phyloP scores from a whole-genome alignment of 768 basidiomycete species.

The Leccinum barrowsii region DNA sequence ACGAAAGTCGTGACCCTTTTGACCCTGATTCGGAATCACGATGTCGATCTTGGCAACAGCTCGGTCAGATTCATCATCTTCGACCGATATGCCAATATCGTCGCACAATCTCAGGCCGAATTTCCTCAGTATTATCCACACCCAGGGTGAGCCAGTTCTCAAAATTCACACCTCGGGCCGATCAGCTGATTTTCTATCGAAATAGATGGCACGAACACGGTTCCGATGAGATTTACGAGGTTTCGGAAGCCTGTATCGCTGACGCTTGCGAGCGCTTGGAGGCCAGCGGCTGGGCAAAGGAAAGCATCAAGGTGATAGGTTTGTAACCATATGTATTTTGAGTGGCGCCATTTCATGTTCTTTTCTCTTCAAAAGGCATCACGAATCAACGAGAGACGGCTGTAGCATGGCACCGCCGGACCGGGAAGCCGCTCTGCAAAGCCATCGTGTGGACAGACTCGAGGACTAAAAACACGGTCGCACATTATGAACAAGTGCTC shows the following conservation, averaged over 20 bases:
- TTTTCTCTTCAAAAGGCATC: conserved; percentile 52
- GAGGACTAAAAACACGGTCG: conserved; percentile 83
- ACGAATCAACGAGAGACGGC: conserved; percentile 98
- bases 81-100: conserved; percentile 79
- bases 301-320: conserved; percentile 92
- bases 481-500: conserved; percentile 73
- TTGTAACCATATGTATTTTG: conserved; percentile 27
- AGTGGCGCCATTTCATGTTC: neutral
- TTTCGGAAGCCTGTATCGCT: conserved; percentile 72
- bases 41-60: conserved; percentile 39
- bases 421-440: conserved; percentile 83
- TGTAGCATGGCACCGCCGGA: conserved; percentile 86
- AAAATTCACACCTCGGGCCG: neutral
- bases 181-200: neutral
- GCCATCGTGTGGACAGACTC: conserved; percentile 97
- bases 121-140: conserved; percentile 92
- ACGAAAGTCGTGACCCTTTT: neutral
- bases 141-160: conserved; percentile 55
- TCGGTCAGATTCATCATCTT: conserved; percentile 92
- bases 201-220: conserved; percentile 94
- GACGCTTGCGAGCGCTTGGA: conserved; percentile 70
- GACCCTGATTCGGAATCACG: neutral
- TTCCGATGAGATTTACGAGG: conserved; percentile 72
- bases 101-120: conserved; percentile 87
- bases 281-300: conserved; percentile 68